A percentile compares a stretch with the other conserved stretches of the same genome.
Evolutionary conservation across 1,284 basidiomycete genomes (phyloP).

Genomic region (Ceratobasidium sp.): DNA sequence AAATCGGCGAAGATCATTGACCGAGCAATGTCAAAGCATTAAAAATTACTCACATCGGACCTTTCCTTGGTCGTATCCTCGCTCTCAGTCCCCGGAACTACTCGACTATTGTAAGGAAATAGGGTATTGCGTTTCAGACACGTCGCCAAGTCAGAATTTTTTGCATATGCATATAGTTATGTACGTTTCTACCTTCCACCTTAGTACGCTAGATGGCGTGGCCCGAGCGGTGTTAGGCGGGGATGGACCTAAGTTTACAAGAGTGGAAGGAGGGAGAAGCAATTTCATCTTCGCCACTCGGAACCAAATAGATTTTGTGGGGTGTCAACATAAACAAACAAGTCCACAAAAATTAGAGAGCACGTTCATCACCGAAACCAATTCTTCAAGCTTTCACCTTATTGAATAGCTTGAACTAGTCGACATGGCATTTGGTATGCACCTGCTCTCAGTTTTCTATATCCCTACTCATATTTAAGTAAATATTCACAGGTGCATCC

Average conservation of each 20-base stretch:
- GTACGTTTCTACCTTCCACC: not conserved
- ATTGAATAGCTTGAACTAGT: slow-evolving; percentile 1
- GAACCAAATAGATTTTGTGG: slow-evolving; percentile 28
- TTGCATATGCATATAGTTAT: not conserved
- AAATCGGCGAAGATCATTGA: not conserved
- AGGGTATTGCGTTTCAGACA: too few relatives aligned
- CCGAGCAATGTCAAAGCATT: not conserved
- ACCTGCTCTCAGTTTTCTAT: too few relatives aligned
- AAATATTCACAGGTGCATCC: slow-evolving; percentile 27
- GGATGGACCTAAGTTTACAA: slow-evolving; percentile 26
- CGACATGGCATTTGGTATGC: slow-evolving; percentile 29
- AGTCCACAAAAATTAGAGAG: slow-evolving; percentile 36
- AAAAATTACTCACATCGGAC: not conserved
- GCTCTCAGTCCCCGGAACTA: not conserved
- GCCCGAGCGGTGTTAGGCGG: not conserved
- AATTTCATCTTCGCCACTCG: slow-evolving; percentile 19
- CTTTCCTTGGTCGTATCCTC: not conserved
- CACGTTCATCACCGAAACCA: slow-evolving; percentile 23
- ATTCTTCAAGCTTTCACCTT: not conserved
- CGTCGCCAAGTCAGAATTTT: not conserved
- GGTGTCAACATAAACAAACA: slow-evolving; percentile 18
- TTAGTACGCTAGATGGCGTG: not conserved
- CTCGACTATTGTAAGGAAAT: not conserved
- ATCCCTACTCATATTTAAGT: not conserved
- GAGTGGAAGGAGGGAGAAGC: slow-evolving; percentile 18